Base-by-base conservation (phyloP, 495 filamentous ascomycete species). In the Cercophora newfieldiana region DNA sequence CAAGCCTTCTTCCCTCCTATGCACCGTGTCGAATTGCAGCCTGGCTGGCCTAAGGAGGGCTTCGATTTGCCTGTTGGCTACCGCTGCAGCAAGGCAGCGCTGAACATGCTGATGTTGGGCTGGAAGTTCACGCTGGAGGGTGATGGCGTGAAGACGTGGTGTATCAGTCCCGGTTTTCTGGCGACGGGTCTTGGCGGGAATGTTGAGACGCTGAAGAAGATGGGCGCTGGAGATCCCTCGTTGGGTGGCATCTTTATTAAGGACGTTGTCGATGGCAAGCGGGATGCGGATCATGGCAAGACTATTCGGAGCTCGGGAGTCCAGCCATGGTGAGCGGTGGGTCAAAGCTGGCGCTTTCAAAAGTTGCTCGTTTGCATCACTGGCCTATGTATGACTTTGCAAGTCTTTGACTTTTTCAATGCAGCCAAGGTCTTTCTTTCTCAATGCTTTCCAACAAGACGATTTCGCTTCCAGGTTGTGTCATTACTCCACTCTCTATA, bases 101-200 rank as follows among this genome's bases (percentile, higher is more conserved):
- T 90, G 69, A 89, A 90, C 64, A 90, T 89, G 87, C 37, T 89
- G 74, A 87, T 89, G 86, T 76, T 80, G 30, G 31, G 82, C 85
- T 90, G 86, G 86, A 26, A 66, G 24, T 74, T 80, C 7, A 68
- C 79, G 7, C 70, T 90, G 57, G 76, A 77, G 63, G 78, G 83
- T 19, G 88, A 90, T 62, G 85, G 84, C 0, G 86, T 89, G 0
- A 89, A 89, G 72, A 80, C 86, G 0, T 89, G 78, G 77, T 69
- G 71, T 22, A 71, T 89, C 16, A 78, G 74, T 1, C 88, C 87
- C 0, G 87, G 87, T 0, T 83, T 83, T 59, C 68, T 89, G 31
- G 86, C 83, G 0, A 89, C 86, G 1, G 79, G 77, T 0, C 63
- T 89, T 10, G 82, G 68, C 0, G 71, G 61, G 1, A 28, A 26